These are phyloP conservation scores for Immersiella caudata DNA, from an alignment of 495 filamentous ascomycete genomes.

Conservation along the genomic window DNA sequence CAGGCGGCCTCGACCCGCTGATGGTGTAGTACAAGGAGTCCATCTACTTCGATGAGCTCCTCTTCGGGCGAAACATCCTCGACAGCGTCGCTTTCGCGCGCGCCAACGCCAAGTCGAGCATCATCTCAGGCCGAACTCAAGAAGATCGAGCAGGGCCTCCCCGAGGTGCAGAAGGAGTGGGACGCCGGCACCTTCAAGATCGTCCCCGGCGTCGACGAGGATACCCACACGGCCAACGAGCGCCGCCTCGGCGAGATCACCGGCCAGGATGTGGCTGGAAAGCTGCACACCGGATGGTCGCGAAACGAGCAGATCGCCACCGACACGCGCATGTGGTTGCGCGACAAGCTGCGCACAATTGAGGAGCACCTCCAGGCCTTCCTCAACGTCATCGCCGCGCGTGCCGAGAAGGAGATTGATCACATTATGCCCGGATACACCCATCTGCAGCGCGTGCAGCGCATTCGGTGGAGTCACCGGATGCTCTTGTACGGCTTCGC, in stretches of 20 bases:
- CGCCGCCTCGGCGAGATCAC: constrained; percentile 87
- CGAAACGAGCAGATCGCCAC: constrained; percentile 94
- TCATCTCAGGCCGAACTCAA: constrained; percentile 74
- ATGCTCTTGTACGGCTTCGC: constrained; percentile 76
- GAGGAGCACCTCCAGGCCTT: constrained; percentile 70
- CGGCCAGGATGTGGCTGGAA: constrained; percentile 82
- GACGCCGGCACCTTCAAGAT: constrained; percentile 59
- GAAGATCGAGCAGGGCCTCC: constrained; percentile 74
- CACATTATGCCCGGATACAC: constrained; percentile 75
- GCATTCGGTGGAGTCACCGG: constrained; percentile 88
- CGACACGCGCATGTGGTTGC: constrained; percentile 91
- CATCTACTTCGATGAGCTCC: constrained; percentile 79
- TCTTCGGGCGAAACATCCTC: constrained; percentile 79
- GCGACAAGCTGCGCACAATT: constrained; percentile 73
- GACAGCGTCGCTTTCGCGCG: constrained; percentile 87
- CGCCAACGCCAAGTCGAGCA: constrained; percentile 74
- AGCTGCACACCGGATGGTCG: constrained; percentile 89
- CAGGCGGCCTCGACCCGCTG: constrained; percentile 80
- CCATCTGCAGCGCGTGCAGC: constrained; percentile 89
- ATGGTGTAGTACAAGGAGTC: constrained; percentile 90
- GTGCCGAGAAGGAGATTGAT: constrained; percentile 76
- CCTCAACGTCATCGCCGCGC: constrained; percentile 68
- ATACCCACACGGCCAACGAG: constrained; percentile 93
- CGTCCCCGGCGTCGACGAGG: constrained; percentile 65
- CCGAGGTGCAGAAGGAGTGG: constrained; percentile 78